Conservation (phyloP, 805 yeast genomes). For the Hanseniaspora hatyaiensis region DNA sequence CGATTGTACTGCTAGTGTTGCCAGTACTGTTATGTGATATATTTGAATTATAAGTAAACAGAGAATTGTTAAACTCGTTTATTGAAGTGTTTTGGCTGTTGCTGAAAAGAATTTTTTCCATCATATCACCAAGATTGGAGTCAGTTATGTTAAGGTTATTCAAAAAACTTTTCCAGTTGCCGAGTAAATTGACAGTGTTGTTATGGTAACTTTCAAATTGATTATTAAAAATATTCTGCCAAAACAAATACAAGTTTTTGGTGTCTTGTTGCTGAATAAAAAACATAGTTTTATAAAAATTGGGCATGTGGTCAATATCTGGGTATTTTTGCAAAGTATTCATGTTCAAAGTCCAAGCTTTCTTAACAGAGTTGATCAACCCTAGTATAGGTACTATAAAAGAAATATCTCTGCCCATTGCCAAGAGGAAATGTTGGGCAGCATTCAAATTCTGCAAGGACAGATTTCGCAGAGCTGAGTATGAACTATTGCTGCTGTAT, state of each 20-base stretch:
- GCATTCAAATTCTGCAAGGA: slow-evolving; percentile 66
- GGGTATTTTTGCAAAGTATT: slow-evolving; percentile 12
- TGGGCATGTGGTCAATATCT: slow-evolving; percentile 10
- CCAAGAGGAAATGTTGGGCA: slow-evolving; percentile 61
- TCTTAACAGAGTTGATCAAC: slow-evolving; percentile 34
- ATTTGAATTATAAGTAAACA: too few relatives aligned
- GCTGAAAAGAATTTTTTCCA: slow-evolving; percentile 18
- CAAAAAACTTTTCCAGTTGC: slow-evolving; percentile 6
- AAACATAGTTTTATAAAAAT: slow-evolving; percentile 14
- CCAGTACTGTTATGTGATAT: too few relatives aligned
- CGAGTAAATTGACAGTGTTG: slow-evolving; percentile 6
- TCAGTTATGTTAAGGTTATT: slow-evolving; percentile 1
- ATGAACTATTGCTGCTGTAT: slow-evolving; percentile 16
- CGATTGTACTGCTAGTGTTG: too few relatives aligned
- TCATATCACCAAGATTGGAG: background rate
- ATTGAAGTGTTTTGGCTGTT: too few relatives aligned
- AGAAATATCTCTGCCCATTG: slow-evolving; percentile 69
- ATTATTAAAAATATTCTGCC: slow-evolving; percentile 14
- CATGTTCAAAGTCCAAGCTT: slow-evolving; percentile 21
- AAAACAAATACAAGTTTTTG: slow-evolving; percentile 7
- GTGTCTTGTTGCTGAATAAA: slow-evolving; percentile 16
- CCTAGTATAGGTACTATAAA: slow-evolving; percentile 56
- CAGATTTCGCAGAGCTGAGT: slow-evolving; percentile 38
- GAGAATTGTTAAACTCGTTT: too few relatives aligned
- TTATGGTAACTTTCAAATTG: slow-evolving; percentile 15